Evolutionary conservation across 2,329 filamentous ascomycete genomes (phyloP).

Genomic region (Fusarium anguioides): DNA sequence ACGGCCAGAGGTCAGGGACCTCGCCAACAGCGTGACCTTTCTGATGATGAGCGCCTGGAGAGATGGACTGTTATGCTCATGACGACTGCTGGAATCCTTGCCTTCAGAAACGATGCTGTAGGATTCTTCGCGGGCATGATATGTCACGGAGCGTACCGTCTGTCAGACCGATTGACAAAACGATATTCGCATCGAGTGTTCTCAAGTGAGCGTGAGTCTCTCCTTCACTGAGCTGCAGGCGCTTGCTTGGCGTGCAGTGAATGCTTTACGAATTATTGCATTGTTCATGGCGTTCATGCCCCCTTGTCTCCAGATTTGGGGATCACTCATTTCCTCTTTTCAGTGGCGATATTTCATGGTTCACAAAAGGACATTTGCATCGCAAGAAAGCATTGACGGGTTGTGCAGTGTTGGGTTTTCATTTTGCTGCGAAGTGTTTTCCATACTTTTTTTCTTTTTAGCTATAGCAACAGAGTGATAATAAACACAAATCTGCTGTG

Average conservation of each 20-base stretch:
- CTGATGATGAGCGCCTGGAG: constrained; percentile 75
- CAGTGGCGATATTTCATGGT: background rate
- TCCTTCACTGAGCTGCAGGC: constrained; percentile 43
- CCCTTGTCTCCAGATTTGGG: background rate
- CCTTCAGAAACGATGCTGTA: constrained; percentile 89
- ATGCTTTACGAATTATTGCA: background rate
- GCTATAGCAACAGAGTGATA: no score
- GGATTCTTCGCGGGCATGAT: constrained; percentile 86
- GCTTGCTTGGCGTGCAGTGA: background rate
- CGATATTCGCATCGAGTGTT: constrained; percentile 47
- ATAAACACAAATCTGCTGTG: no score
- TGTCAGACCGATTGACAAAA: constrained; percentile 57
- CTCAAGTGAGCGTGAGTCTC: constrained; percentile 46
- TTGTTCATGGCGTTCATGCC: background rate
- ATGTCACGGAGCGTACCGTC: constrained; percentile 76
- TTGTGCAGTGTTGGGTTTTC: background rate
- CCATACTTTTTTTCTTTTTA: no score
- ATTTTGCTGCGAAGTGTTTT: background rate
- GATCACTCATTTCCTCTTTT: background rate
- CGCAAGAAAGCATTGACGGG: background rate
- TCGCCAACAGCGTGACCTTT: constrained; percentile 64
- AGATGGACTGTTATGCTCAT: constrained; percentile 92
- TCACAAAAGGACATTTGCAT: background rate
- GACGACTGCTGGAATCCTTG: constrained; percentile 83
- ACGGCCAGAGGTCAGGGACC: constrained; percentile 53